Evolutionary conservation across 768 basidiomycete genomes (phyloP), one percentile per base, ranked within the genome.

Genomic region (Ramaria sp.): DNA sequence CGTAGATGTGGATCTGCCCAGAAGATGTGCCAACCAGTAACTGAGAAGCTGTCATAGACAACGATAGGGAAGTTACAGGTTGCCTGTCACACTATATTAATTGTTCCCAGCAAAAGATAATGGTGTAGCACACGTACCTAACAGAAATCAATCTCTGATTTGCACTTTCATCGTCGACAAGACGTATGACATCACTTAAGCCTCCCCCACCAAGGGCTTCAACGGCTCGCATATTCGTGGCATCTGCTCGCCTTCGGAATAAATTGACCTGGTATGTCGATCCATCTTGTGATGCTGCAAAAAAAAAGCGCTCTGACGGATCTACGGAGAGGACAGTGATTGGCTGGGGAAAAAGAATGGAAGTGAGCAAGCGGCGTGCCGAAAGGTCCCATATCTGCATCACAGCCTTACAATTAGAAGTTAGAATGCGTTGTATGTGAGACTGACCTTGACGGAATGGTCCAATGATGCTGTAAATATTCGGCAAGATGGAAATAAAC

Each of bases 331-430:
- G 62, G 52, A 71, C 78, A 4, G 77, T 70, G 32, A 94, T 81
- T 1, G 88, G 78, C 54, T 81, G 74, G 15, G 92, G 88, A 60
- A 96, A 93, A 60, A 83, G 76, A 65, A 95, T 95, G 0, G 94
- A 93, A 5, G 87, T 83, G 24, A 98, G 70, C 15, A 97, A 74
- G 12, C 82, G 73, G 48, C 77, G 77, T 0, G 88, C 81, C 13
- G 84, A 72, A 18, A 88, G 68, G 67, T 90, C 88, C 89, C 90
- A 92, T 30, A 91, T 66, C 90, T 89, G 62, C 38, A n/a, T 28
- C 63, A 50, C 27, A 56, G 42, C 36, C 56, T 22, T 48, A 54
- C 42, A 54, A 43, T 59, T 49, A 58, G 53, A 52, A 9, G 10
- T 16, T 18, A 15, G 32, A 54, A 52, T 48, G 53, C 37, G 22